Percentiles rank a stretch among this genome's conserved stretches.
Conservation (phyloP, 108 stramenopile species). For the Poteriospumella lacustris region DNA sequence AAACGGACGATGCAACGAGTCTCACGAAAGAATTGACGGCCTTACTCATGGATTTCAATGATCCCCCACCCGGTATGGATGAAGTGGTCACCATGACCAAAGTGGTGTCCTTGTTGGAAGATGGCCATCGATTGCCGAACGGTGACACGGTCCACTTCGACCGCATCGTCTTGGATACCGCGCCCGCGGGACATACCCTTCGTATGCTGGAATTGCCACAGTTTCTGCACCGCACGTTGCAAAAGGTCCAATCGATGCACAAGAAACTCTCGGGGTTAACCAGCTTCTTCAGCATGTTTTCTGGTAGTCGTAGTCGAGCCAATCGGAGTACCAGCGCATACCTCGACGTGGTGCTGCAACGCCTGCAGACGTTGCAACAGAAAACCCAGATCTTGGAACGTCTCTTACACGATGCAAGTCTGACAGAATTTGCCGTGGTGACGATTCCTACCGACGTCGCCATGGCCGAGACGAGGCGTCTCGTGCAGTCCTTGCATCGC, state of each 20-base stretch:
- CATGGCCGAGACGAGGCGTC: conserved; percentile 69
- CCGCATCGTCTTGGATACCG: conserved; percentile 85
- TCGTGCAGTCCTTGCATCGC: conserved; percentile 74
- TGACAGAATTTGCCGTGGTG: conserved; percentile 82
- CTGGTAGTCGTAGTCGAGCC: conserved; percentile 32
- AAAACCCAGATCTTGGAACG: conserved; percentile 82
- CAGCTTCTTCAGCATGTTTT: conserved; percentile 42
- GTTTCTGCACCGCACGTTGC: conserved; percentile 64
- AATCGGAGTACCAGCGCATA: conserved; percentile 62
- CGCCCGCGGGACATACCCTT: conserved; percentile 90
- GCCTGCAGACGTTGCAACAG: conserved; percentile 69
- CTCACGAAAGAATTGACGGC: background rate
- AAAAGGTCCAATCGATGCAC: conserved; percentile 69
- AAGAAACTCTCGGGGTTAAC: conserved; percentile 41
- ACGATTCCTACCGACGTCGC: conserved; percentile 79
- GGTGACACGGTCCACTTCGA: conserved; percentile 54
- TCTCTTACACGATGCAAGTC: conserved; percentile 67
- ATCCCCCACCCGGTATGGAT: conserved; percentile 79
- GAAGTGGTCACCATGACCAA: conserved; percentile 83
- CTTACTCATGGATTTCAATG: conserved; percentile 46
- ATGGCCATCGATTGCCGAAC: background rate
- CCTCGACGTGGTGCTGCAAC: conserved; percentile 63
- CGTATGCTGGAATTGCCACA: conserved; percentile 68
- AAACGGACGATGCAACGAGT: conserved; percentile 37
- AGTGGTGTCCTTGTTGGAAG: conserved; percentile 36